Percentiles rank a stretch among this genome's conserved stretches.
phyloP scores from a whole-genome alignment of 495 filamentous ascomycete genomes.

The Podospora pseudopauciseta region DNA sequence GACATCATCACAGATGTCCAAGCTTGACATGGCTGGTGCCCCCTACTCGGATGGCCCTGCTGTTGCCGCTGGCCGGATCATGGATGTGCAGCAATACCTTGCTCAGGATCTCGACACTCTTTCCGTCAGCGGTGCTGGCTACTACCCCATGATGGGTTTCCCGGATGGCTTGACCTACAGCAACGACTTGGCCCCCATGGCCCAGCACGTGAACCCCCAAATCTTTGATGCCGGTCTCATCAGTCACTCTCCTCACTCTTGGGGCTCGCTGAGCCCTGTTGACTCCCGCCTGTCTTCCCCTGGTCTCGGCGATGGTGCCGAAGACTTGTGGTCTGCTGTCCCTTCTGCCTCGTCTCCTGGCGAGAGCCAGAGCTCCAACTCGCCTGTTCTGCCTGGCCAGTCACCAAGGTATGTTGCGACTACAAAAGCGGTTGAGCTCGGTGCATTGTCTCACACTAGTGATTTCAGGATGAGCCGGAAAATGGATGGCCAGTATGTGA shows the following conservation, averaged over 20 bases:
- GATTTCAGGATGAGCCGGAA: constrained; percentile 32
- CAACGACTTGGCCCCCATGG: constrained; percentile 35
- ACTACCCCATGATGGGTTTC: constrained; percentile 39
- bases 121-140: constrained; percentile 33
- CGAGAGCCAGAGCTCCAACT: constrained; percentile 45
- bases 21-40: constrained; percentile 47
- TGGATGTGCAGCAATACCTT: constrained; percentile 45
- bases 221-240: constrained; percentile 44
- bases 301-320: constrained; percentile 41
- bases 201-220: constrained; percentile 46
- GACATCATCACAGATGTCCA: constrained; percentile 44
- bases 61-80: constrained; percentile 33
- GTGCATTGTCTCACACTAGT: constrained; percentile 26
- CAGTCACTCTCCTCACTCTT: constrained; percentile 44
- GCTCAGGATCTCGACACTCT: constrained; percentile 46
- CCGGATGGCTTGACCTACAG: constrained; percentile 44
- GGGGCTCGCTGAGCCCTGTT: constrained; percentile 48
- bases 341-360: constrained; percentile 41
- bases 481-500: constrained; percentile 35
- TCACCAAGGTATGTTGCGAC: constrained; percentile 48
- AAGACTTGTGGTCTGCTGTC: constrained; percentile 45
- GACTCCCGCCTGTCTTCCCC: constrained; percentile 49
- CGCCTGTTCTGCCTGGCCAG: constrained; percentile 44
- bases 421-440: constrained; percentile 11
- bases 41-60: constrained; percentile 30